phyloP scores from a whole-genome alignment of 2,329 filamentous ascomycete species.

The Mycosphaerelloides madeirae region DNA sequence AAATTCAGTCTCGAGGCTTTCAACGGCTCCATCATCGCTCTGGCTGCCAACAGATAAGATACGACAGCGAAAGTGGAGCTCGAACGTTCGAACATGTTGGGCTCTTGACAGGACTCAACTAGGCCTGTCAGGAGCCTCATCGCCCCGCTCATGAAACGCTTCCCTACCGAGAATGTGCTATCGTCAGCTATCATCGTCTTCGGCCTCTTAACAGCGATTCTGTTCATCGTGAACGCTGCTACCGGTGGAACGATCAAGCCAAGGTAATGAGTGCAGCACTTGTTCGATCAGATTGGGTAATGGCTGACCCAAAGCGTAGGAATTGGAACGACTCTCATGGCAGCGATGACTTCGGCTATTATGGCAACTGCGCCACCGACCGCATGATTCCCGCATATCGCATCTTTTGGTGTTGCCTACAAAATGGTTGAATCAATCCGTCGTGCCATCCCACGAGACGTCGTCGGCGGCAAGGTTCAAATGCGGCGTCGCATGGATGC shows the following conservation, averaged over 20 bases:
- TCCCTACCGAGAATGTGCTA: slow-evolving; percentile 8
- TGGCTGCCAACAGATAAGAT: slow-evolving; percentile 7
- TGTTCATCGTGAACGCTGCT: slow-evolving; percentile 8
- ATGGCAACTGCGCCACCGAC: slow-evolving; percentile 8
- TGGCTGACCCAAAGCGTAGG: not conserved
- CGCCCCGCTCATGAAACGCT: slow-evolving; percentile 4
- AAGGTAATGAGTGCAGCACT: not conserved
- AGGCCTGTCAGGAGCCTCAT: slow-evolving; percentile 8
- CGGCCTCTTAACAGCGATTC: slow-evolving; percentile 6
- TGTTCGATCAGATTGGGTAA: not conserved
- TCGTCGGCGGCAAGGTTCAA: slow-evolving; percentile 9
- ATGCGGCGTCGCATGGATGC: slow-evolving; percentile 6
- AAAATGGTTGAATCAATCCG: slow-evolving; percentile 10
- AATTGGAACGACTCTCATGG: not conserved
- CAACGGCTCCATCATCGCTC: slow-evolving; percentile 8
- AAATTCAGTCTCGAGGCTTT: slow-evolving; percentile 11
- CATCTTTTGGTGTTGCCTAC: slow-evolving; percentile 8
- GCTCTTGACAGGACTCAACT: slow-evolving; percentile 6
- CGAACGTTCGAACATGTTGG: slow-evolving; percentile 1
- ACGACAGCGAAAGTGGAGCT: not conserved
- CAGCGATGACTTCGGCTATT: slow-evolving; percentile 8
- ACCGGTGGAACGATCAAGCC: slow-evolving; percentile 6
- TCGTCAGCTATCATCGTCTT: slow-evolving; percentile 5
- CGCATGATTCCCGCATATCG: slow-evolving; percentile 7
- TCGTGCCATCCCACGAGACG: slow-evolving; percentile 6